Evolutionary conservation across 768 basidiomycete genomes (phyloP), one percentile per base, ranked within the genome.

Genomic region (Hygrophorus pudorinus): DNA sequence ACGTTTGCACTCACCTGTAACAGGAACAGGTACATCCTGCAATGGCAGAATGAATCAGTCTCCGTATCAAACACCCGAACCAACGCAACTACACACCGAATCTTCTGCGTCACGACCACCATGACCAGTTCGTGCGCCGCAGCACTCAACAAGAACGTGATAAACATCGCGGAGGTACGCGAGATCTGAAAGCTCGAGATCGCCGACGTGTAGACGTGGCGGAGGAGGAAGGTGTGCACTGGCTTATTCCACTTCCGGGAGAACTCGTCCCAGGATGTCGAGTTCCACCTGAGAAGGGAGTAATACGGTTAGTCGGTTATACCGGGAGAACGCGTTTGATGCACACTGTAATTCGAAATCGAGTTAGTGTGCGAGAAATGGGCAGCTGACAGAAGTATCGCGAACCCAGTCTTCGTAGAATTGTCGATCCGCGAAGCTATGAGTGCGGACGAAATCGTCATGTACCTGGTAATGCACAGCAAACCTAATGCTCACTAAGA

Each of bases 211-310:
- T 99, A 99, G 27, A 99, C 92, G 58, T 99, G 96, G 9, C 90
- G 80, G 13, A 98, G 73, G 31, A 99, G 76, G 74, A 89, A 89
- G n/a, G 74, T 73, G 52, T 98, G 83, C 27, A 97, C 94, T 9
- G 94, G 94, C 51, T 88, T 91, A 66, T 98, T 98, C 94, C 96
- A 98, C 66, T 94, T 93, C 35, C 96, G 81, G 3, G 93, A 87
- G 60, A 94, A 97, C 61, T 97, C 90, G 53, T 97, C 94, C 87
- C 86, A 92, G 2, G 90, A 88, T 0, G 85, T 90, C 5, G 90
- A 90, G 63, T 98, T 98, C 94, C 94, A 97, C 86, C 78, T 67
- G 51, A 27, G 13, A 12, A 42, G 20, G 21, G 11, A 18, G 20
- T 5, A 14, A 12, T 38, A 2, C 30, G 27, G 6, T 14, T 11